These are phyloP conservation scores for Carex cristatella DNA, from an alignment of 176 grass and related monocot genomes.

Conservation along the genomic window DNA sequence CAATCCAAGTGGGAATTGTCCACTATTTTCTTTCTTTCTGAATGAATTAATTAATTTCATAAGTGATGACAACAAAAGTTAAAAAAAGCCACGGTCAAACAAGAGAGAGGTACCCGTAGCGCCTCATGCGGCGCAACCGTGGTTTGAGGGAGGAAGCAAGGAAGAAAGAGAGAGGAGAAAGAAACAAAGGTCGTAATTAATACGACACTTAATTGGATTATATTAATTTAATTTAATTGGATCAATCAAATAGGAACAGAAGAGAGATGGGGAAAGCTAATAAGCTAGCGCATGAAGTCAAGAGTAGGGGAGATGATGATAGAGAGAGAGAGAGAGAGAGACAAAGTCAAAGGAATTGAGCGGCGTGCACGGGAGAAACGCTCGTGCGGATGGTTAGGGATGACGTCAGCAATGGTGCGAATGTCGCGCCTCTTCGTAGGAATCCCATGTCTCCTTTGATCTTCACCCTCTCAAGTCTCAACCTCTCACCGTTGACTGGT, in stretches of 20 bases:
- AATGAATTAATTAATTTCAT: slow-evolving; percentile 9
- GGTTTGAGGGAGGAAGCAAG: slow-evolving; percentile 11
- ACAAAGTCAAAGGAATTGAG: slow-evolving; percentile 15
- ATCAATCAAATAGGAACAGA: background rate
- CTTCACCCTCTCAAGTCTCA: background rate
- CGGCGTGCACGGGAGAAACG: slow-evolving; percentile 16
- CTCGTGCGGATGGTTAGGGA: slow-evolving; percentile 40
- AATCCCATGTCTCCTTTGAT: slow-evolving; percentile 21
- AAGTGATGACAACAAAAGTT: slow-evolving; percentile 12
- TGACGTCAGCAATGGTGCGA: slow-evolving; percentile 35
- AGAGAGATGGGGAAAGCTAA: too few species aligned
- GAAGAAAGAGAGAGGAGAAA: background rate
- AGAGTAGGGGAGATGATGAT: slow-evolving; percentile 11
- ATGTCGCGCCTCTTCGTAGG: slow-evolving; percentile 42
- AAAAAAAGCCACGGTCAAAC: slow-evolving; percentile 12
- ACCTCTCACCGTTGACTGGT: background rate
- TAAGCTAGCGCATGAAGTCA: slow-evolving; percentile 16
- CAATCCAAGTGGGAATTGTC: background rate
- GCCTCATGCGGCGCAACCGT: slow-evolving; percentile 20
- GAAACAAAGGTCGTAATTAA: slow-evolving; percentile 27
- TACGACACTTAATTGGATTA: background rate
- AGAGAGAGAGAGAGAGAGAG: slow-evolving; percentile 9
- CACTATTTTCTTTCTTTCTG: background rate
- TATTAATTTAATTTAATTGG: background rate
- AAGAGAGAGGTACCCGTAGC: background rate